Base-by-base conservation (phyloP, 495 filamentous ascomycete genomes). In the Trichocladium uniseriatum region DNA sequence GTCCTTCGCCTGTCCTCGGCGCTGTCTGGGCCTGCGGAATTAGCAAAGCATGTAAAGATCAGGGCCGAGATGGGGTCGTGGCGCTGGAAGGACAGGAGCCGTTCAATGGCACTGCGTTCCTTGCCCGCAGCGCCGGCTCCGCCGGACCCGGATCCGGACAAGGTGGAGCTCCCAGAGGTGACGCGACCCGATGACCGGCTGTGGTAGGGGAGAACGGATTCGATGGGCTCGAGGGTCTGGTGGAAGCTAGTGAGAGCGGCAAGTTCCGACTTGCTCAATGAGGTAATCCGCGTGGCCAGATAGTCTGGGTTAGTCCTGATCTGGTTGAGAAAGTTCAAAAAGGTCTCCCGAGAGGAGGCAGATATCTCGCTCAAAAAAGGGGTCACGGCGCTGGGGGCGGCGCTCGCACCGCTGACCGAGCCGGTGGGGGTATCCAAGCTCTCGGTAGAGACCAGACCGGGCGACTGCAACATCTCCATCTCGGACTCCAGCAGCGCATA, bases 271-370 rank as follows among this genome's bases (percentile, higher is more conserved):
- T 79, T 77, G 48, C 82, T 80, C 48, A 97, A 69, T 52, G 77
- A 79, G 49, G 77, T 78, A 48, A 98, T 71, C 29, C 88, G 80
- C 49, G 82, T 82, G 57, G 89, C 84, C 61, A 98, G 65, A 64
- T 94, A 98, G 62, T 87, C 81, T 31, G 87, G 79, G 58, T 94
- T 87, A 24, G 83, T 86, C 56, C 92, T 79, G 57, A 95, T 80
- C 66, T 84, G 79, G 38, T 77, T 83, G 46, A 98, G 65, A 58
- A 98, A 92, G 38, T 77, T 75, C 48, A 95, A 59, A 41, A 98
- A 76, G 46, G 81, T 79, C 45, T 86, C 78, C 58, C 87, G 77
- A 32, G 84, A 79, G 43, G 83, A 78, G 35, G 77, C 74, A 50
- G 89, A 87, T 45, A 97, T 73, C 55, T 89, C 84, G 61, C 82